These are phyloP conservation scores for Stipa capillata DNA, from an alignment of 176 grass and related monocot species.

Conservation along the genomic window DNA sequence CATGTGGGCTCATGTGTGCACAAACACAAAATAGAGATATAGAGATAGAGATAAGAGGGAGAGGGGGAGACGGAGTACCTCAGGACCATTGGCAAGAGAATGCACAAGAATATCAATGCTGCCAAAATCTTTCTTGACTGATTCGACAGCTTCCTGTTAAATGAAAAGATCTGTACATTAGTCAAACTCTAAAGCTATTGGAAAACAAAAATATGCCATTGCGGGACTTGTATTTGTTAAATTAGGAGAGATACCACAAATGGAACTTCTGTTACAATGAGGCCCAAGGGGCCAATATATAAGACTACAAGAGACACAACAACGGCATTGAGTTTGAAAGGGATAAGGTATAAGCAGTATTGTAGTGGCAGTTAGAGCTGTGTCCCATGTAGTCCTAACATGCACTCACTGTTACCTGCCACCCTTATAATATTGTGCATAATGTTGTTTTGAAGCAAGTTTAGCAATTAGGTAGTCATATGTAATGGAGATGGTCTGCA, in stretches of 20 bases:
- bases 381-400: not conserved
- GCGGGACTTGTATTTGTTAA: not conserved
- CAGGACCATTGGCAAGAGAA: slow-evolving; percentile 98
- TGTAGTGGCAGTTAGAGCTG: not conserved
- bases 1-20: not conserved
- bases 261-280: not conserved
- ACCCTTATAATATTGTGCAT: not conserved
- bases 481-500: not conserved
- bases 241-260: not conserved
- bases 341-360: not conserved
- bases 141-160: slow-evolving; percentile 79
- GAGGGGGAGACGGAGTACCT: slow-evolving; percentile 32
- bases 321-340: not conserved
- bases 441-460: not conserved
- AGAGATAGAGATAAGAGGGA: no score
- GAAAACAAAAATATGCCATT: not conserved
- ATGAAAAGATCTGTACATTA: slow-evolving; percentile 1
- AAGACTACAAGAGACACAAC: not conserved
- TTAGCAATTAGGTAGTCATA: not conserved
- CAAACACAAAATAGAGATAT: not conserved
- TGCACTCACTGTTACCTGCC: not conserved
- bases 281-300: not conserved
- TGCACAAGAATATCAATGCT: slow-evolving; percentile 96
- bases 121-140: slow-evolving; percentile 91
- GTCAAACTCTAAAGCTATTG: not conserved